These are phyloP conservation scores for Trichoderma sp. DNA, from an alignment of 2,329 filamentous ascomycete species.

Conservation along the genomic window DNA sequence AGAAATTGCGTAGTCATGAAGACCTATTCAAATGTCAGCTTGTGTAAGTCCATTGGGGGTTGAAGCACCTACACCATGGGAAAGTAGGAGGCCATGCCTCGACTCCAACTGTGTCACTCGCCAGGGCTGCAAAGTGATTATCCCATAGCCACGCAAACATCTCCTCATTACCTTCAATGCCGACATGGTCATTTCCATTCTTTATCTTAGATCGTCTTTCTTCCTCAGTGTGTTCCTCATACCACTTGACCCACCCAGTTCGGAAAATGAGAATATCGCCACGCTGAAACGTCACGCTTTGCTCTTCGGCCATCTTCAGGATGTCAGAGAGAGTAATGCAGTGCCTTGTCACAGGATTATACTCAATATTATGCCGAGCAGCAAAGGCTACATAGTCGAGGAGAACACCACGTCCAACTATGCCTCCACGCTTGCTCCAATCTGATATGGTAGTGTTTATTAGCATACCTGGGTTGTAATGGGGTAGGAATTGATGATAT, in stretches of 20 bases:
- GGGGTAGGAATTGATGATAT: neutral
- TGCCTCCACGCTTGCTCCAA: neutral
- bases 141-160: conserved; percentile 59
- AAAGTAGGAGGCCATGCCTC: conserved; percentile 50
- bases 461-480: neutral
- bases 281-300: neutral
- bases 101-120: conserved; percentile 52
- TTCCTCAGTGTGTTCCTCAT: neutral
- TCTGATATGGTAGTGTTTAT: neutral
- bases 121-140: conserved; percentile 52
- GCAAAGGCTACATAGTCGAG: conserved; percentile 53
- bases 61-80: conserved; percentile 31
- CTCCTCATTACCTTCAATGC: conserved; percentile 47
- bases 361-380: conserved; percentile 30
- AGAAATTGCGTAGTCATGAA: conserved; percentile 24
- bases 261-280: neutral
- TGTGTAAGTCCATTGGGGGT: neutral
- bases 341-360: neutral
- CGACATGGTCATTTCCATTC: conserved; percentile 36
- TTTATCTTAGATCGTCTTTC: neutral
- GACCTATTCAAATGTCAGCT: neutral
- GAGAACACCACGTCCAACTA: conserved; percentile 46
- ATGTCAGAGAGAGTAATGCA: neutral
- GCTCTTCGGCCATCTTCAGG: neutral
- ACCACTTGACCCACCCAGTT: neutral